phyloP scores from a whole-genome alignment of 2,329 filamentous ascomycete genomes.

The Alternaria tenuissima region DNA sequence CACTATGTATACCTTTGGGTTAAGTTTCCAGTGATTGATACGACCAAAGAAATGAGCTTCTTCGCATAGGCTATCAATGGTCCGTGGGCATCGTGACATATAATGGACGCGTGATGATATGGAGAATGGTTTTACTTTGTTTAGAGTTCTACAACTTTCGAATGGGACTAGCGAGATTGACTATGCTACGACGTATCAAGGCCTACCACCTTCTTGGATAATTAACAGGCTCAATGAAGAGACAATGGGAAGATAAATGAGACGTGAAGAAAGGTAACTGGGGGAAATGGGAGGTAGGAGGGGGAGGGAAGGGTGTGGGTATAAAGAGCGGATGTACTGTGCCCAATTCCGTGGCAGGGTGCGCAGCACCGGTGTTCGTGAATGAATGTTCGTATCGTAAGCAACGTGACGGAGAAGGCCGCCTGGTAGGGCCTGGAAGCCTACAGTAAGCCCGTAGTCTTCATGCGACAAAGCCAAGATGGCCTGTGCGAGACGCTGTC shows the following conservation, averaged over 20 bases:
- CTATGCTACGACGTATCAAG: neutral
- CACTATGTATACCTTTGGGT: neutral
- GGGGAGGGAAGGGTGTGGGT: neutral
- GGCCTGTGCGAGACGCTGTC: constrained; percentile 15
- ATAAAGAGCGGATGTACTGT: constrained; percentile 19
- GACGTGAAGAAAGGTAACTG: constrained; percentile 5
- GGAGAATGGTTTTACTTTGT: constrained; percentile 4
- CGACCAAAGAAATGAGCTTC: neutral
- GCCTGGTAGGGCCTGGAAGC: neutral
- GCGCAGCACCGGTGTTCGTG: constrained; percentile 16
- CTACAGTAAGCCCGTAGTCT: neutral
- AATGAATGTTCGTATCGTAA: constrained; percentile 19
- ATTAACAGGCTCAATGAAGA: constrained; percentile 7
- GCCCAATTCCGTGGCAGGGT: constrained; percentile 13
- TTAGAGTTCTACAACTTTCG: neutral
- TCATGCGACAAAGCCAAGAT: constrained; percentile 5
- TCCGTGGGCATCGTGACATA: neutral
- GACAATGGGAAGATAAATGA: constrained; percentile 3
- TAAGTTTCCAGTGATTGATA: neutral
- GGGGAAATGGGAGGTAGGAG: neutral
- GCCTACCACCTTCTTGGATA: neutral
- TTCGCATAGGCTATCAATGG: neutral
- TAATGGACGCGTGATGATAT: neutral
- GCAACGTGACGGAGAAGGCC: constrained; percentile 10
- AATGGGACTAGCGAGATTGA: neutral